A percentile compares a stretch with the other conserved stretches of the same genome.
phyloP scores from a whole-genome alignment of 1,139 yeast species.

The Saccharomycopsis hybrid region DNA sequence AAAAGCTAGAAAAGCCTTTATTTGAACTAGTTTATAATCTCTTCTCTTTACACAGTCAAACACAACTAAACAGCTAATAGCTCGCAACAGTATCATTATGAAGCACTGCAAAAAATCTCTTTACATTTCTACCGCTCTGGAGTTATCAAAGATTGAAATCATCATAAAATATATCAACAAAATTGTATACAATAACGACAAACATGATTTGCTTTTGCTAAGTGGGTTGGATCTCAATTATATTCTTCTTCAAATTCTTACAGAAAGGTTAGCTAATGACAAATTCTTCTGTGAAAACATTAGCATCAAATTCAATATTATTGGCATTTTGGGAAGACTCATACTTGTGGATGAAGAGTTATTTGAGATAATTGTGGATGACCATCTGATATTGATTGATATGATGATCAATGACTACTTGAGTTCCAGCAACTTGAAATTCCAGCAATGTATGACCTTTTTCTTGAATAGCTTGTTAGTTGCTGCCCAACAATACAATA shows the following conservation, averaged over 20 bases:
- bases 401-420: slow-evolving; percentile 9
- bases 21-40: too few species aligned
- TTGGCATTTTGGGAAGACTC: slow-evolving; percentile 8
- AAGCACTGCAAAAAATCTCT: slow-evolving; percentile 3
- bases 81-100: not conserved
- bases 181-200: not conserved
- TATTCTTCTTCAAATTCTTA: slow-evolving; percentile 3
- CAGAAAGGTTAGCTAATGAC: slow-evolving; percentile 3
- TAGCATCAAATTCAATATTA: slow-evolving; percentile 3
- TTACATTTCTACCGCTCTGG: not conserved
- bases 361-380: slow-evolving; percentile 5
- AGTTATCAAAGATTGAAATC: not conserved
- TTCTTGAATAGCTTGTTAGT: slow-evolving; percentile 8
- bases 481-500: not conserved
- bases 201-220: not conserved
- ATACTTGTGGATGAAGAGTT: slow-evolving; percentile 1
- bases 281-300: not conserved
- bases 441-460: slow-evolving; percentile 11
- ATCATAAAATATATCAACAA: slow-evolving; percentile 1
- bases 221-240: slow-evolving; percentile 1
- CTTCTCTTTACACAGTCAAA: too few species aligned
- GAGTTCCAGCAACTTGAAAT: not conserved
- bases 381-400: not conserved
- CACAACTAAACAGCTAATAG: too few species aligned
- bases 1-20: too few species aligned